These are phyloP conservation scores for Pisolithus albus DNA, from an alignment of 768 basidiomycete species.

Conservation along the genomic window DNA sequence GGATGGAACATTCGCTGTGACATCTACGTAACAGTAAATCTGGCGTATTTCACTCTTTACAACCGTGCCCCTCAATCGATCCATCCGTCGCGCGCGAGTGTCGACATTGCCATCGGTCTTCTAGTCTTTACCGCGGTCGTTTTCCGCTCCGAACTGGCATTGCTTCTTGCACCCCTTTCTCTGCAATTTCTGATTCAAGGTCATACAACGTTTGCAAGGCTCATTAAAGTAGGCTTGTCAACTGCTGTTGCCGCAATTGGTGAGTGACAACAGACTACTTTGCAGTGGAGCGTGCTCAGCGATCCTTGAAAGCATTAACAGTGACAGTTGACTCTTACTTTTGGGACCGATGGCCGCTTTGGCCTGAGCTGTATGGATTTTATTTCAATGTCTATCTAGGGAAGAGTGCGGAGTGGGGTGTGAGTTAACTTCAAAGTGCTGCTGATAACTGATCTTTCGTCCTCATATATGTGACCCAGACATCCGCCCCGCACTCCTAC, in stretches of 20 bases:
- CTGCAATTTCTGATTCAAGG: slow-evolving; percentile 45
- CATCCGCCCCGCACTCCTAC: slow-evolving; percentile 65
- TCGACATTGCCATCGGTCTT: slow-evolving; percentile 44
- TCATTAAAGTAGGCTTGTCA: slow-evolving; percentile 45
- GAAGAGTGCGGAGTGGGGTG: slow-evolving; percentile 89
- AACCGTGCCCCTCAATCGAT: slow-evolving; percentile 30
- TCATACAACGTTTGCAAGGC: slow-evolving; percentile 35
- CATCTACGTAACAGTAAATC: slow-evolving; percentile 41
- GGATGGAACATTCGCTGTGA: background rate
- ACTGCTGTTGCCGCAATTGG: slow-evolving; percentile 47
- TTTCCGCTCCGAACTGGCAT: slow-evolving; percentile 72
- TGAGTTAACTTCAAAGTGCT: slow-evolving; percentile 32
- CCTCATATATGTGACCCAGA: slow-evolving; percentile 32
- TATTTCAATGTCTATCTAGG: slow-evolving; percentile 86
- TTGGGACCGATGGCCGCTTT: slow-evolving; percentile 66
- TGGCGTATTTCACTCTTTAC: slow-evolving; percentile 47
- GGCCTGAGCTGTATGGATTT: slow-evolving; percentile 79
- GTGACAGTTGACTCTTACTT: slow-evolving; percentile 75
- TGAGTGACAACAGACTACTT: slow-evolving; percentile 21
- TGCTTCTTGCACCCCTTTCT: slow-evolving; percentile 56
- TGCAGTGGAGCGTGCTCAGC: background rate
- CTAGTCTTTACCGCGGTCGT: slow-evolving; percentile 63
- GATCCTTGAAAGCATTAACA: slow-evolving; percentile 43
- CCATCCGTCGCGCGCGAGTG: slow-evolving; percentile 29
- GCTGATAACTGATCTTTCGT: background rate